Base-by-base conservation (phyloP, 2,329 filamentous ascomycete species). In the Alternaria hordeiaustralica region DNA sequence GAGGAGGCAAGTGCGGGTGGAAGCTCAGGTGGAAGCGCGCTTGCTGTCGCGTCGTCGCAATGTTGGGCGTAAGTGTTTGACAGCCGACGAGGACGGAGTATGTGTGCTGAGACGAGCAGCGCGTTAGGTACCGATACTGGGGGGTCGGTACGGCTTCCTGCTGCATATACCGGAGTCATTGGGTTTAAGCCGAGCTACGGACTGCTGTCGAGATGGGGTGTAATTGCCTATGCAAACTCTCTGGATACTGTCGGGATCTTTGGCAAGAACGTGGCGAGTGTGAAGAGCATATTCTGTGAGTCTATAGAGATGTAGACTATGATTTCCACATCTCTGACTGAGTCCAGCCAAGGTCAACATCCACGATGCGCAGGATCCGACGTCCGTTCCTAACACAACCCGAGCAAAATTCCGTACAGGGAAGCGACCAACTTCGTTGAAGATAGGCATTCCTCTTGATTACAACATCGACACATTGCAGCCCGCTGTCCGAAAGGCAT, bases 151-250 rank as follows among this genome's bases (percentile, higher is more conserved):
- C 87, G 94, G 62, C 85, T 97, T 53, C 94, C 94, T 0, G 94
- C 94, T 13, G 92, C 94, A 2, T 97, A 96, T 77, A 94, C 91
- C 9, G 92, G 92, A 4, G 86, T 90, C 0, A 86, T 95, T 15
- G 94, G 94, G 0, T 97, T 94, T 81, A 97, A 97, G 80, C 94
- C 94, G 2, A 96, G 92, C 26, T 97, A 97, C 76, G 94, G 94
- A 15, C 87, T 95, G 81, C 80, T 97, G 28, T 96, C 93, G 47
- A 87, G 94, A 63, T 93, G 90, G 84, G 94, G 94, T 1, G 92
- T 97, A 3, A 88, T 97, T 54, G 91, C 93, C 13, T 97, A 97
- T 77, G 94, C 94, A 9, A 97, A 97, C 78, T 97, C 93, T 2
- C 83, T 97, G 9, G 94, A 97, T 76, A 97, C 94, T 0, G 93